phyloP scores from a whole-genome alignment of 129 eudicot genomes.

The Centaurea solstitialis region DNA sequence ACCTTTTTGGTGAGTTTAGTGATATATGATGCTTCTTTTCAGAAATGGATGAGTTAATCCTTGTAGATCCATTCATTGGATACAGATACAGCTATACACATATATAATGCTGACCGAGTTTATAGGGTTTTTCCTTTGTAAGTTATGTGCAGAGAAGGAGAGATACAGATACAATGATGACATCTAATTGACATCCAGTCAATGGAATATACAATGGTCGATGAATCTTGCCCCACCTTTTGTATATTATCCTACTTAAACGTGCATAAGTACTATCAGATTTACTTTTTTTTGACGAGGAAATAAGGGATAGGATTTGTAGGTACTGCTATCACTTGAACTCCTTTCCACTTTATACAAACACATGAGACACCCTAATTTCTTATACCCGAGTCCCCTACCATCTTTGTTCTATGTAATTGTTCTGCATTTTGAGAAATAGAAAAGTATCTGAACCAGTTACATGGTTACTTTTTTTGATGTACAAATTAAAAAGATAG shows the following conservation, averaged over 20 bases:
- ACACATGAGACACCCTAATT: neutral
- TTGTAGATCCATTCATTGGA: neutral
- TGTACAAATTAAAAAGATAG: neutral
- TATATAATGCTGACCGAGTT: neutral
- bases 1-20: neutral
- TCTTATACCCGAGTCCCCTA: neutral
- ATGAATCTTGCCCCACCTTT: neutral
- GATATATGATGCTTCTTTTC: neutral
- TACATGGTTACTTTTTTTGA: neutral
- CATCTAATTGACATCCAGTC: neutral
- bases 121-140: neutral
- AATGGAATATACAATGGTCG: neutral
- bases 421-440: neutral
- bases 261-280: neutral
- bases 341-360: neutral
- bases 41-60: neutral
- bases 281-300: neutral
- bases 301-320: neutral
- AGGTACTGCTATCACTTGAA: neutral
- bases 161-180: neutral
- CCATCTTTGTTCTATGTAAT: neutral
- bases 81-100: neutral
- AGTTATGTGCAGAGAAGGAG: neutral
- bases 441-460: neutral
- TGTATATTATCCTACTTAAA: neutral